Percentiles rank a stretch among this genome's conserved stretches.
These are phyloP conservation scores for Nepenthes gracilis DNA, from an alignment of 148 eudicot genomes.

Conservation along the genomic window DNA sequence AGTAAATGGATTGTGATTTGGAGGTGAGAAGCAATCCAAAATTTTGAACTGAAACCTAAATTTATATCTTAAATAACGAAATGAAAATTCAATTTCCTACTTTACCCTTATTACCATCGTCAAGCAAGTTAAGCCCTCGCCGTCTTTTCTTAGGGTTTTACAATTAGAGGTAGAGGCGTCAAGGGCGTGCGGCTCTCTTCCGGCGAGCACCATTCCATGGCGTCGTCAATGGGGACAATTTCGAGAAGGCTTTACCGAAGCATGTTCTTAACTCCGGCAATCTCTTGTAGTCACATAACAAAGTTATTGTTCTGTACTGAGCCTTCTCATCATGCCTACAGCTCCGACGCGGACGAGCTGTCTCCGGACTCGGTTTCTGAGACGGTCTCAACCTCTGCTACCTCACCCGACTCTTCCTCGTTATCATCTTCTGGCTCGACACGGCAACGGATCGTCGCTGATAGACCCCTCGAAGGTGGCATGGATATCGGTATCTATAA, in stretches of 20 bases:
- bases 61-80: too few relatives aligned
- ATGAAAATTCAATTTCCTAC: too few relatives aligned
- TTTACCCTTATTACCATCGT: too few relatives aligned
- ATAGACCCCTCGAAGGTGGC: constrained; percentile 48
- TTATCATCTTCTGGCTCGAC: constrained; percentile 9
- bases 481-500: constrained; percentile 61
- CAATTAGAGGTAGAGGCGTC: too few relatives aligned
- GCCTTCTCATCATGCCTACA: constrained; percentile 8
- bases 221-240: constrained; percentile 24
- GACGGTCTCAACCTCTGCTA: constrained; percentile 8
- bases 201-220: constrained; percentile 3
- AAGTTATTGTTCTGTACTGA: constrained; percentile 27
- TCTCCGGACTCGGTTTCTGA: constrained; percentile 11
- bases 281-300: constrained; percentile 7
- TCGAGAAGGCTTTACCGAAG: constrained; percentile 21
- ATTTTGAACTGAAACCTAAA: too few relatives aligned
- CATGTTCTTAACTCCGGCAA: constrained; percentile 8
- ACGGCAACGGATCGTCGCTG: constrained; percentile 1
- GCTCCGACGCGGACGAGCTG: constrained; percentile 21
- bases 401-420: constrained; percentile 7
- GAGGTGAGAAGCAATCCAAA: too few relatives aligned
- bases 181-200: too few relatives aligned
- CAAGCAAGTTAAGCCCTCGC: too few relatives aligned
- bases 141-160: too few relatives aligned
- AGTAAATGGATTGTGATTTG: too few relatives aligned